Base-by-base conservation (phyloP, 306 rosid species). In the Casuarina glauca region DNA sequence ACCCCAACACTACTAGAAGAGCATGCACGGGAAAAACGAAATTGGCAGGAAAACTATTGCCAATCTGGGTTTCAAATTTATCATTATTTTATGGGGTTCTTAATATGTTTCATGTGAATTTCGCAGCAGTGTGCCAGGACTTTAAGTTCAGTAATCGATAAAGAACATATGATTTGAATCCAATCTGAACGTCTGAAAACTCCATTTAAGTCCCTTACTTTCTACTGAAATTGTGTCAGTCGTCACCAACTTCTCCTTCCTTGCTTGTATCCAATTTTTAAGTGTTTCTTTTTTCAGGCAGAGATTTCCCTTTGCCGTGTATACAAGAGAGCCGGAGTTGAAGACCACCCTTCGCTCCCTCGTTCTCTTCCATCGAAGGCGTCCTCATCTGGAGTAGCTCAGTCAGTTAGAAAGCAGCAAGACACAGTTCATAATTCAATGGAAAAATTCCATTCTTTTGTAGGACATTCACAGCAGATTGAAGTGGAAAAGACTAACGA, bases 261-360 rank as follows among this genome's bases (percentile, higher is more conserved):
- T 6, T 26, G 3, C 57, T 44, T 74, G 19, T 26, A 15, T 44
- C 32, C 19, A 54, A 32, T 15, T 50, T 76, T n/a, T 26, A 26
- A 5, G 42, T 13, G 10, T 45, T 19, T 11, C 45, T n/a, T 45
- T 19, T 63, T 76, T 5, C 78, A 95, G 99, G 90, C 88, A 39
- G 99, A 96, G 82, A 96, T 96, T 86, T 96, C 99, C 5, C 84
- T 96, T 2, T 96, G 99, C 76, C 89, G 99, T 1, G 99, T 96
- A 32, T 93, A 93, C 90, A 93, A 96, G 85, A 86, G 99, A 84
- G 90, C 98, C 0, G 99, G 99, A 74, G 99, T 96, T 1, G 99
- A 96, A 83, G 98, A 96, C 74, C 96, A 92, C 70, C 95, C 96
- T 0, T 94, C 97, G 7, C 93, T 92, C 60, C 97, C 98, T 70